phyloP scores from a whole-genome alignment of 768 basidiomycete genomes.

The Rubroboletus satanas region DNA sequence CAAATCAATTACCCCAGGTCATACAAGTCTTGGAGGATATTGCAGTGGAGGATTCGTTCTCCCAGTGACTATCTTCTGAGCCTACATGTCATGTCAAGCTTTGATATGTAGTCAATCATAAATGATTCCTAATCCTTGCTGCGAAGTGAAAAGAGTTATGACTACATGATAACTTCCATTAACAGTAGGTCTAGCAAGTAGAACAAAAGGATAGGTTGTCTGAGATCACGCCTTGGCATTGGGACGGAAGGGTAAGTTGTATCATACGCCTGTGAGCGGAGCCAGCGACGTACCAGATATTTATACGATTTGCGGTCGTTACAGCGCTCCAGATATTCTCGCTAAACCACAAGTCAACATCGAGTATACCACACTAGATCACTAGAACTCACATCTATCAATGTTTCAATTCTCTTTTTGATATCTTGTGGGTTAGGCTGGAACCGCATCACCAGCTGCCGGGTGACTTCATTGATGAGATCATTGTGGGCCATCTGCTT shows the following conservation, averaged over 20 bases:
- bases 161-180: background rate
- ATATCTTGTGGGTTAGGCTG: constrained; percentile 80
- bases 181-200: background rate
- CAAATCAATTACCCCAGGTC: constrained; percentile 39
- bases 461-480: constrained; percentile 85
- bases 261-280: background rate
- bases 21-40: constrained; percentile 27
- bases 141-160: background rate
- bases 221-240: constrained; percentile 23
- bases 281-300: constrained; percentile 49
- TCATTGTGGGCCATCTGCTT: constrained; percentile 88
- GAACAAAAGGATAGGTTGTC: background rate
- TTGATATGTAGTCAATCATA: constrained; percentile 29
- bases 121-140: background rate
- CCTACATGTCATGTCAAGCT: constrained; percentile 34
- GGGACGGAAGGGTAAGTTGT: constrained; percentile 1
- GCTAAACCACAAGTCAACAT: constrained; percentile 39
- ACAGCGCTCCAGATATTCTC: constrained; percentile 91
- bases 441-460: constrained; percentile 81
- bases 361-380: background rate
- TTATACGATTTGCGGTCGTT: constrained; percentile 87
- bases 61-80: constrained; percentile 16
- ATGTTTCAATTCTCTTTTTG: constrained; percentile 88
- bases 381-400: constrained; percentile 74
- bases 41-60: constrained; percentile 2